These are phyloP conservation scores for Gossypium herbaceum DNA, from an alignment of 345 rosid species.

Conservation along the genomic window DNA sequence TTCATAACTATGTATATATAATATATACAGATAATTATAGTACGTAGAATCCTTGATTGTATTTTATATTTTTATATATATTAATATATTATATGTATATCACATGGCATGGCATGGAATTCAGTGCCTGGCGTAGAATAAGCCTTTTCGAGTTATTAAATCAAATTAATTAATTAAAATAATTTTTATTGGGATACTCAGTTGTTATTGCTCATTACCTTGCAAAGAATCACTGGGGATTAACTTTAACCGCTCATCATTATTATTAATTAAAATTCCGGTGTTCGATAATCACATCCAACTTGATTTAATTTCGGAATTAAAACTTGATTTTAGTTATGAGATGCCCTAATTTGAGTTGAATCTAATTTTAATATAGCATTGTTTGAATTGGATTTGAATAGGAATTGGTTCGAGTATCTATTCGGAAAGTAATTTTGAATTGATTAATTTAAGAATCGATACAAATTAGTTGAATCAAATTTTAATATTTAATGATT, in stretches of 20 bases:
- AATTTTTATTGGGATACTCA: background rate
- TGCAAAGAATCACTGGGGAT: background rate
- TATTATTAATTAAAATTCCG: too few species aligned
- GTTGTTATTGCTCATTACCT: background rate
- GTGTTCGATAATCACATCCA: too few species aligned
- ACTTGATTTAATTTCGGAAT: too few species aligned
- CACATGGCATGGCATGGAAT: background rate
- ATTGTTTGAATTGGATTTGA: too few species aligned
- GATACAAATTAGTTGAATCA: accelerated
- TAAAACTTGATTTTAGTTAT: background rate
- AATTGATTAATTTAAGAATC: too few species aligned
- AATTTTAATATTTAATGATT: too few species aligned
- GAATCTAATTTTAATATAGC: background rate
- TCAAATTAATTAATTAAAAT: background rate
- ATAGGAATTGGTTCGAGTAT: too few species aligned
- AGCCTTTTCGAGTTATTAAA: background rate
- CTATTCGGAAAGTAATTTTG: accelerated
- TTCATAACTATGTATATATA: background rate
- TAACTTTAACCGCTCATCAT: background rate
- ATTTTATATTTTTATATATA: background rate
- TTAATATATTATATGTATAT: background rate
- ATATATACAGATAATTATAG: background rate
- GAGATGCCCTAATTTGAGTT: background rate
- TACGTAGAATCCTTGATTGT: background rate
- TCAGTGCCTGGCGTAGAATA: background rate